A percentile compares a stretch with the other conserved stretches of the same genome.
phyloP scores from a whole-genome alignment of 2,329 filamentous ascomycete genomes.

The Stagonosporopsis chrysanthemi region DNA sequence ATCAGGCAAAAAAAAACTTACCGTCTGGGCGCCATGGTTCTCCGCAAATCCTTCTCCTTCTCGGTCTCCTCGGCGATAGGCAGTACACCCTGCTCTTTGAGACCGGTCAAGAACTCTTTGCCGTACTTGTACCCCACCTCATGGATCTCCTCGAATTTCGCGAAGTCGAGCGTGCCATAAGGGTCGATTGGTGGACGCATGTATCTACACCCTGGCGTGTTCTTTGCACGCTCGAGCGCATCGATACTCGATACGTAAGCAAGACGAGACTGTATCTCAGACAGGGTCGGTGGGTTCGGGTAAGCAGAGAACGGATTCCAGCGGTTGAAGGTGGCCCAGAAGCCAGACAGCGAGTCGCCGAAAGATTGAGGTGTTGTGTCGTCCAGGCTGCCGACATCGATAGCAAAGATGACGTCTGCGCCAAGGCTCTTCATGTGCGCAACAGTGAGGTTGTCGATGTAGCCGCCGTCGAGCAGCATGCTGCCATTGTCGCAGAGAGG shows the following conservation, averaged over 20 bases:
- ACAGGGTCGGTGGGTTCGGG: conserved; percentile 91
- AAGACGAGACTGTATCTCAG: conserved; percentile 92
- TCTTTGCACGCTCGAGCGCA: conserved; percentile 91
- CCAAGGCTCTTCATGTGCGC: conserved; percentile 96
- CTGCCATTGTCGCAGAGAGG: conserved; percentile 95
- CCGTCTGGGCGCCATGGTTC: conserved; percentile 58
- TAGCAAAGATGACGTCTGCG: conserved; percentile 91
- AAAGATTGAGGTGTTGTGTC: conserved; percentile 91
- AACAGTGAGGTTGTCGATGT: conserved; percentile 96
- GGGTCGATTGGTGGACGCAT: conserved; percentile 94
- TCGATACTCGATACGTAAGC: conserved; percentile 96
- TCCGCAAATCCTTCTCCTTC: conserved; percentile 58
- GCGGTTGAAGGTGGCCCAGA: conserved; percentile 93
- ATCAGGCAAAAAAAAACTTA: neutral
- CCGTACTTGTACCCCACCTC: conserved; percentile 87
- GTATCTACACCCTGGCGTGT: conserved; percentile 88
- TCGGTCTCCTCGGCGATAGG: conserved; percentile 62
- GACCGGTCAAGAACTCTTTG: conserved; percentile 76
- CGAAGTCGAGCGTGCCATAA: conserved; percentile 95
- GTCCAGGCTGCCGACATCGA: conserved; percentile 92
- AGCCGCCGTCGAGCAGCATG: conserved; percentile 95
- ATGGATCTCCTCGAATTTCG: conserved; percentile 97
- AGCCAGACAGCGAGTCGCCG: conserved; percentile 90
- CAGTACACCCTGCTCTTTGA: conserved; percentile 81
- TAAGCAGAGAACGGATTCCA: conserved; percentile 94